Evolutionary conservation across 805 yeast species (phyloP), one percentile per base, ranked within the genome.

Genomic region (Priceomyces medius): DNA sequence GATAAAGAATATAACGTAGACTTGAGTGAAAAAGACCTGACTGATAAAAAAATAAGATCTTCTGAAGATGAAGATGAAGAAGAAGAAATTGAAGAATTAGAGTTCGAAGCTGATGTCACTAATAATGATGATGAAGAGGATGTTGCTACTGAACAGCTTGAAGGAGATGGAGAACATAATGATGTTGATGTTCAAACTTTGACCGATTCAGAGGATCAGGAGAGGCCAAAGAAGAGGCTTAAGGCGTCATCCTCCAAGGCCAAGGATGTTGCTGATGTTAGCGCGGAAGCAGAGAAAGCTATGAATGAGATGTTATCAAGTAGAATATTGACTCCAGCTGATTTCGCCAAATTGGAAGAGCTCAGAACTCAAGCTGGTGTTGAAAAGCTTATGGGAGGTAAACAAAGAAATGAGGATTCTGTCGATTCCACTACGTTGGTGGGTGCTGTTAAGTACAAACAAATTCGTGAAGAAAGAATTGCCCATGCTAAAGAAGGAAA

Each of bases 271-370:
- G 6, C 28, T n/a, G 44, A 50, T 17, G 43, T 41, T 20, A 43
- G 37, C 7, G 46, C 38, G 5, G 54, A 45, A 28, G 49, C 58
- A 8, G 61, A 63, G 34, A 47, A 54, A 41, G 62, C 63, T 16
- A 64, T 64, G 69, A 68, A 73, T 42, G 80, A 80, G 43, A 50
- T 88, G 49, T 85, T 83, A 28, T 75, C 85, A n/a, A 76, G 80
- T 37, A 80, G 85, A 52, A 85, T 93, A 46, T 75, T 93, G 52
- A 93, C 99, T 0, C 99, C 99, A 17, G 97, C 98, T 0, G 99
- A 93, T 71, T 93, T 90, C 60, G 96, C 96, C 47, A 91, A 91
- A 66, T 74, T 93, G 54, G 91, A 91, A 56, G 97, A 93, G 64
- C 76, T 93, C 54, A 79, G 81, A 56, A 73, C 80, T 13, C 82